These are phyloP conservation scores for Terfezia claveryi DNA, from an alignment of 495 filamentous ascomycete species.

Conservation along the genomic window DNA sequence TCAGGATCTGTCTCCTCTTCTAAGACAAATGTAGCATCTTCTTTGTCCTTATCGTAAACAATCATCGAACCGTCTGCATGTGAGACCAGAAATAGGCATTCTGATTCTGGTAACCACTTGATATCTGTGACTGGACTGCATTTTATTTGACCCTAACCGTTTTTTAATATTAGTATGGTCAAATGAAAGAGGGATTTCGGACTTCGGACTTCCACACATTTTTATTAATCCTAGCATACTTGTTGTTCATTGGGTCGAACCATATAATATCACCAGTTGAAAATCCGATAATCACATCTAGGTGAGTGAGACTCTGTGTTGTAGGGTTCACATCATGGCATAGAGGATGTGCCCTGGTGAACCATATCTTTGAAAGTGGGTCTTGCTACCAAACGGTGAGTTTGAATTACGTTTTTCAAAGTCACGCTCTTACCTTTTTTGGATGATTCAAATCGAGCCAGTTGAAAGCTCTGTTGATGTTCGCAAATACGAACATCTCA, in stretches of 20 bases:
- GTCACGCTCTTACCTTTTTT: slow-evolving; percentile 10
- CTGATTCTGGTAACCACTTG: slow-evolving; percentile 82
- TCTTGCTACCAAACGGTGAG: slow-evolving; percentile 34
- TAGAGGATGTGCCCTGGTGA: slow-evolving; percentile 84
- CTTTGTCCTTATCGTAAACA: slow-evolving; percentile 97
- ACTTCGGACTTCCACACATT: slow-evolving; percentile 32
- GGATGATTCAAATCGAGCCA: slow-evolving; percentile 45
- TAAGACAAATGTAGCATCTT: slow-evolving; percentile 55
- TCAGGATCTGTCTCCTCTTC: slow-evolving; percentile 23
- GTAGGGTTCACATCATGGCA: slow-evolving; percentile 80
- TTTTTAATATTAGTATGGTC: not conserved
- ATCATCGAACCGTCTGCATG: slow-evolving; percentile 87
- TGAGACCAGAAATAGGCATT: slow-evolving; percentile 76
- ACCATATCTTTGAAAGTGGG: slow-evolving; percentile 80
- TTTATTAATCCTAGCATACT: slow-evolving; percentile 90
- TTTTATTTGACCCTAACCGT: slow-evolving; percentile 54
- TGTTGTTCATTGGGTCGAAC: slow-evolving; percentile 94
- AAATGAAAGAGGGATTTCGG: not conserved
- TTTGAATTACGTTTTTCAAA: not conserved
- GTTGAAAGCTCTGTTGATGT: slow-evolving; percentile 82
- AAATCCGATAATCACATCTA: slow-evolving; percentile 88
- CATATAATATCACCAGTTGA: slow-evolving; percentile 92
- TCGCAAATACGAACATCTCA: slow-evolving; percentile 75
- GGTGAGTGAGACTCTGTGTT: slow-evolving; percentile 55
- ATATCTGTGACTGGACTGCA: slow-evolving; percentile 65